Conservation (phyloP, 2,329 filamentous ascomycete species). For the Xylaria hypoxylon region DNA sequence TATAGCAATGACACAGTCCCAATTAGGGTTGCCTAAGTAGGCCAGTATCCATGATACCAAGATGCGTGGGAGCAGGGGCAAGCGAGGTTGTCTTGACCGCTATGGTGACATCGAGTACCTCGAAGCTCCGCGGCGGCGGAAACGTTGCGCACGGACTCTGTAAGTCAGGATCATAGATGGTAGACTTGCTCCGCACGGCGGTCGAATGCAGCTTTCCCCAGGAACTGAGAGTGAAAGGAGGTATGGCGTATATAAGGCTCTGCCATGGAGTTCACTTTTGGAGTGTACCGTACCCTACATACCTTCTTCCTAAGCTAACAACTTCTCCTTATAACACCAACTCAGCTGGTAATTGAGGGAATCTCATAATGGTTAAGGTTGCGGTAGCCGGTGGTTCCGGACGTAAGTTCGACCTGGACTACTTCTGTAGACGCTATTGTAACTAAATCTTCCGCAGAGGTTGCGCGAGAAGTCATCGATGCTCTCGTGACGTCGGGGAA, state of each 20-base stretch:
- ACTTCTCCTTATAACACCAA: background rate
- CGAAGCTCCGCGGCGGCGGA: conserved; percentile 30
- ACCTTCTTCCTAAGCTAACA: background rate
- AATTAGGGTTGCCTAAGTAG: too few species aligned
- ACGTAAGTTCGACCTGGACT: conserved; percentile 48
- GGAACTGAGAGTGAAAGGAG: background rate
- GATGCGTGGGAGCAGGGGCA: background rate
- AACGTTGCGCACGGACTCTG: background rate
- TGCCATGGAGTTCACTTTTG: background rate
- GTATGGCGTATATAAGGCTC: background rate
- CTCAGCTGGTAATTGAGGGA: background rate
- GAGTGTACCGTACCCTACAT: conserved; percentile 45
- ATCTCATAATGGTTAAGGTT: conserved; percentile 57
- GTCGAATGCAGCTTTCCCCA: conserved; percentile 22
- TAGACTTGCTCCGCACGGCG: conserved; percentile 30
- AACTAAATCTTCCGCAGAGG: conserved; percentile 54
- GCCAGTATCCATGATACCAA: background rate
- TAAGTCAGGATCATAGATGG: background rate
- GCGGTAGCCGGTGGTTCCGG: conserved; percentile 59
- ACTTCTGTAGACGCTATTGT: background rate
- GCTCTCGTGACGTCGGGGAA: conserved; percentile 59
- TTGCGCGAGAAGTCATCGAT: conserved; percentile 65
- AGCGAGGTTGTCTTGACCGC: background rate
- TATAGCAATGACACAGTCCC: too few species aligned
- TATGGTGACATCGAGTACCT: background rate